A percentile compares a stretch with the other conserved stretches of the same genome.
phyloP scores from a whole-genome alignment of 192 early-diverging fungal species.

The Coemansia biformis region DNA sequence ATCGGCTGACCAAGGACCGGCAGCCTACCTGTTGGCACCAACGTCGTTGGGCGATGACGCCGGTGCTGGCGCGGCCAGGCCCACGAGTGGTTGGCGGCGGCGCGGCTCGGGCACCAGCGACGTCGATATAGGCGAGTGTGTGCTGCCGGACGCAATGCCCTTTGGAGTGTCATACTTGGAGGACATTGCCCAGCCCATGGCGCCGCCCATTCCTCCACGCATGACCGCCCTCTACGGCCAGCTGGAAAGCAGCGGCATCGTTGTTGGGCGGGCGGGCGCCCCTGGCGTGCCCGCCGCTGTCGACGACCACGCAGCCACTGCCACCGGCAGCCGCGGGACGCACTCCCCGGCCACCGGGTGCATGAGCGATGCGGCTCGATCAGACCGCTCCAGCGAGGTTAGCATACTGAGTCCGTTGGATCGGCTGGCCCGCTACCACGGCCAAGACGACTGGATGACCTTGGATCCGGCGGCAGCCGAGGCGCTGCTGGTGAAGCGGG shows the following conservation, averaged over 20 bases:
- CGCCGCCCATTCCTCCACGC: slow-evolving; percentile 17
- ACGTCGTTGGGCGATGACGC: no score
- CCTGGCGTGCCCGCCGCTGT: background rate
- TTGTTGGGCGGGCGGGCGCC: slow-evolving; percentile 14
- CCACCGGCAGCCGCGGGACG: no score
- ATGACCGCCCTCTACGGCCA: slow-evolving; percentile 31
- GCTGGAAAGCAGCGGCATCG: slow-evolving; percentile 22
- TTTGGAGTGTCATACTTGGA: background rate
- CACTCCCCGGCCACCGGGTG: no score
- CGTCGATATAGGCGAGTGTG: background rate
- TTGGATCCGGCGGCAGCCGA: slow-evolving; percentile 4
- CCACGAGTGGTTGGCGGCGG: background rate
- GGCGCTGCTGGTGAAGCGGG: no score
- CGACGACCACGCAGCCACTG: background rate
- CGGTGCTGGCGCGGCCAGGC: background rate
- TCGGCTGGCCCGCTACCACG: slow-evolving; percentile 29
- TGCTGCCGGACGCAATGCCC: background rate
- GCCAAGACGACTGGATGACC: no score
- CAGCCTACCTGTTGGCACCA: background rate
- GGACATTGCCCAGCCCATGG: slow-evolving; percentile 20
- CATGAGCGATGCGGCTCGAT: no score
- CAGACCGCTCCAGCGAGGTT: background rate
- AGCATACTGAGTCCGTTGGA: slow-evolving; percentile 24
- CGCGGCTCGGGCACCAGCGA: slow-evolving; percentile 20
- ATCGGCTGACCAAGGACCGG: no score